Base-by-base conservation (phyloP, 805 yeast genomes). In the Cyberlindnera xylosilytica region DNA sequence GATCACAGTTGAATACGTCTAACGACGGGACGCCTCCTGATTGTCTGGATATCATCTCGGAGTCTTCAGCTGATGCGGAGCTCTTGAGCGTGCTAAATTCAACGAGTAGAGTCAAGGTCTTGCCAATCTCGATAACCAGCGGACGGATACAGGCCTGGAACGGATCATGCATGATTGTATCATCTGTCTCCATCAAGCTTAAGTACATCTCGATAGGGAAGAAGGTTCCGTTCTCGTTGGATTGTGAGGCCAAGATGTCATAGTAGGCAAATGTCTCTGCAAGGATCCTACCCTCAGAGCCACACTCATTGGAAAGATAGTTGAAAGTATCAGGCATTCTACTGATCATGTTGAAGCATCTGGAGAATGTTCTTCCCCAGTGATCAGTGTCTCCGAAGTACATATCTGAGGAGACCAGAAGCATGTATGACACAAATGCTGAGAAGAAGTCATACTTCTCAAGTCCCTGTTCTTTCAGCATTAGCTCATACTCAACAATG, bases 181-280 rank as follows among this genome's bases (percentile, higher is more conserved):
- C 16, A n/a, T 27, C 30, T 9, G 7, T 9, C 13, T 27, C 13
- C 30, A 27, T 27, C 30, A 27, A 27, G 16, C 13, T n/a, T 11
- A 27, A 74, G 60, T 83, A 83, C 33, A 78, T 80, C n/a, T 68
- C 65, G 20, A 77, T 62, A 0, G 82, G 74, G 56, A 85, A 83
- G 51, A 81, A 79, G 1, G 87, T 73, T 3, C 81, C 81, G 34
- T 84, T 63, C 28, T 77, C 75, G 37, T 72, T 67, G 2, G 74
- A 69, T 10, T 82, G 73, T 32, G 80, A 73, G 1, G 89, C 76
- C 47, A 83, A 67, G 26, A 85, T 72, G 58, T 85, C 93, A 58
- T 85, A 91, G 57, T 85, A 86, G 1, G 87, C 87, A 62, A 82
- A 86, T 60, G 81, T 84, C n/a, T 39, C 38, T 27, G 56, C 47